These are phyloP conservation scores for Graphiopsis chlorocephala DNA, from an alignment of 2,329 filamentous ascomycete genomes.

Conservation along the genomic window DNA sequence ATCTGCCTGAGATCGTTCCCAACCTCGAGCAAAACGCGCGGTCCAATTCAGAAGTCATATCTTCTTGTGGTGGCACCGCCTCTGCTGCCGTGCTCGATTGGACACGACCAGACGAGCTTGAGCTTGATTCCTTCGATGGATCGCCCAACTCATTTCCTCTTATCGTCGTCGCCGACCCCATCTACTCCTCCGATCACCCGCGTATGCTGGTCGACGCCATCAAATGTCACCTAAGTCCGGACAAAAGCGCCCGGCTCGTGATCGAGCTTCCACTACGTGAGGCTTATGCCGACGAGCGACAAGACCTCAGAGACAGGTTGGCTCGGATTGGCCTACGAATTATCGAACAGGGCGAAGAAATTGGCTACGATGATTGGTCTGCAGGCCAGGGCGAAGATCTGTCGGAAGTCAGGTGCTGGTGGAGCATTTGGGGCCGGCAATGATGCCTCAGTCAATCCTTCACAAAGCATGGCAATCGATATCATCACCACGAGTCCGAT, in stretches of 20 bases:
- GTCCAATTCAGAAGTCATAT: conserved; percentile 59
- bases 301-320: conserved; percentile 64
- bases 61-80: conserved; percentile 54
- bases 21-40: conserved; percentile 75
- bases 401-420: conserved; percentile 63
- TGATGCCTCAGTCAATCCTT: neutral
- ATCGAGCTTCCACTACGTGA: conserved; percentile 80
- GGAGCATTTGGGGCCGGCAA: conserved; percentile 55
- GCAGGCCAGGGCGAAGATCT: conserved; percentile 46
- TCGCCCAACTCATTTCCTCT: conserved; percentile 47
- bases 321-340: conserved; percentile 49
- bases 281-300: conserved; percentile 62
- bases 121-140: conserved; percentile 7
- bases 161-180: conserved; percentile 78
- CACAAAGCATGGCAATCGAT: neutral
- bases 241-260: conserved; percentile 61
- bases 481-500: too few species aligned
- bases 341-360: conserved; percentile 60
- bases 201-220: conserved; percentile 70
- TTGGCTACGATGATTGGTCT: conserved; percentile 72
- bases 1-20: conserved; percentile 76
- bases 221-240: conserved; percentile 60
- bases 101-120: conserved; percentile 52
- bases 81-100: conserved; percentile 71
- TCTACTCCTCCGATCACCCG: conserved; percentile 85